These are phyloP conservation scores for Ceratocystis papillata DNA, from an alignment of 2,329 filamentous ascomycete species.

Conservation along the genomic window DNA sequence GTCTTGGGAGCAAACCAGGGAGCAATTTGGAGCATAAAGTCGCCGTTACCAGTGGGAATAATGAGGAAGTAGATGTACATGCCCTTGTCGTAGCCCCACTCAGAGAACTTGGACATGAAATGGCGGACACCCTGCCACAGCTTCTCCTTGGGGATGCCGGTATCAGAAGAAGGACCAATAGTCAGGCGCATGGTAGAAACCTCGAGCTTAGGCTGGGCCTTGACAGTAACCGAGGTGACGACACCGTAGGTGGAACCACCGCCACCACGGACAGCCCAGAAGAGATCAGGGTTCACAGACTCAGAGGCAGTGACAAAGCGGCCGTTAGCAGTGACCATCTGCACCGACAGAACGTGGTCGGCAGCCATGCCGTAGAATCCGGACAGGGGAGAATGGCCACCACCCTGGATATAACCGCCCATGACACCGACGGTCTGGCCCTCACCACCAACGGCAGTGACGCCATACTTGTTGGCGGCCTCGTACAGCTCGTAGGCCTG, in stretches of 20 bases:
- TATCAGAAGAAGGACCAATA: slow-evolving; percentile 31
- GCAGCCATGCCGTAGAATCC: slow-evolving; percentile 36
- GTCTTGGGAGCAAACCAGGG: slow-evolving; percentile 28
- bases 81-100: slow-evolving; percentile 25
- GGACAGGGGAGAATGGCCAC: slow-evolving; percentile 41
- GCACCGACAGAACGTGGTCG: slow-evolving; percentile 40
- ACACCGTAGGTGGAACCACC: slow-evolving; percentile 38
- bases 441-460: slow-evolving; percentile 24
- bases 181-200: slow-evolving; percentile 31
- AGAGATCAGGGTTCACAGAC: slow-evolving; percentile 37
- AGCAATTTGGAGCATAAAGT: slow-evolving; percentile 30
- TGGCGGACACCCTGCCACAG: slow-evolving; percentile 33
- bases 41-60: slow-evolving; percentile 26
- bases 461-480: slow-evolving; percentile 30
- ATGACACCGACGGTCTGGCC: slow-evolving; percentile 43
- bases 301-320: slow-evolving; percentile 35
- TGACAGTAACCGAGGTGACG: slow-evolving; percentile 34
- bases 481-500: slow-evolving; percentile 38
- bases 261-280: slow-evolving; percentile 41
- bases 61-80: slow-evolving; percentile 27
- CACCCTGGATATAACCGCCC: slow-evolving; percentile 47
- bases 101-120: slow-evolving; percentile 29
- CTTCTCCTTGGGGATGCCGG: slow-evolving; percentile 30
- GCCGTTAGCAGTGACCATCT: slow-evolving; percentile 40
- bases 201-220: slow-evolving; percentile 31